Evolutionary conservation across 2,329 filamentous ascomycete genomes (phyloP).

Genomic region (Stemphylium lycopersici): DNA sequence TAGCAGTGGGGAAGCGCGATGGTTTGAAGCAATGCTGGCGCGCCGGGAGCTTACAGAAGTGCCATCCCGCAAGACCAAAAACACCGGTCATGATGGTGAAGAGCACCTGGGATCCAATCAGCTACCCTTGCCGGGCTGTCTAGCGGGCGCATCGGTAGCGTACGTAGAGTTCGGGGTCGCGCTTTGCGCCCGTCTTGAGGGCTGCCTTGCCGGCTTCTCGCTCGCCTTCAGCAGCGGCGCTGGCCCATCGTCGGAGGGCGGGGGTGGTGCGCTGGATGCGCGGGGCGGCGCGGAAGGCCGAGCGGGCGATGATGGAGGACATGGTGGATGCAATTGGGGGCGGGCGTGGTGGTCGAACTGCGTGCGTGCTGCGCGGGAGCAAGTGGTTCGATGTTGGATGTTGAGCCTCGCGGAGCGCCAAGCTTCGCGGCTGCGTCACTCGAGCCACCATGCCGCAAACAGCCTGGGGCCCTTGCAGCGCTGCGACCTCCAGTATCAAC

Average conservation of each 20-base stretch:
- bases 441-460: constrained; percentile 12
- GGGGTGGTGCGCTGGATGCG: constrained; percentile 49
- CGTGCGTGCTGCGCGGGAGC: constrained; percentile 20
- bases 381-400: constrained; percentile 27
- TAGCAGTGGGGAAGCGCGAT: constrained; percentile 5
- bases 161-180: constrained; percentile 79
- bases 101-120: constrained; percentile 70
- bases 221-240: constrained; percentile 52
- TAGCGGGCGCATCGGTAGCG: constrained; percentile 30
- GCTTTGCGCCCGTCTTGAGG: constrained; percentile 69
- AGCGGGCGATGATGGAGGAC: constrained; percentile 54
- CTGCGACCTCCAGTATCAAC: constrained; percentile 16
- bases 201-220: constrained; percentile 54
- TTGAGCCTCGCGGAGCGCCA: constrained; percentile 23
- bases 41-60: constrained; percentile 68
- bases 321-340: constrained; percentile 45
- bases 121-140: constrained; percentile 11
- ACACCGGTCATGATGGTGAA: constrained; percentile 88
- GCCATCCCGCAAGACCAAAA: constrained; percentile 87
- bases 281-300: constrained; percentile 55
- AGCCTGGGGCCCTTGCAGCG: constrained; percentile 24
- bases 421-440: constrained; percentile 24
- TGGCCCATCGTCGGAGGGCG: constrained; percentile 44
- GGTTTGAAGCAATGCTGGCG: not conserved
- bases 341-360: constrained; percentile 14